phyloP scores from a whole-genome alignment of 148 eudicot species.

The Fagopyrum esculentum region DNA sequence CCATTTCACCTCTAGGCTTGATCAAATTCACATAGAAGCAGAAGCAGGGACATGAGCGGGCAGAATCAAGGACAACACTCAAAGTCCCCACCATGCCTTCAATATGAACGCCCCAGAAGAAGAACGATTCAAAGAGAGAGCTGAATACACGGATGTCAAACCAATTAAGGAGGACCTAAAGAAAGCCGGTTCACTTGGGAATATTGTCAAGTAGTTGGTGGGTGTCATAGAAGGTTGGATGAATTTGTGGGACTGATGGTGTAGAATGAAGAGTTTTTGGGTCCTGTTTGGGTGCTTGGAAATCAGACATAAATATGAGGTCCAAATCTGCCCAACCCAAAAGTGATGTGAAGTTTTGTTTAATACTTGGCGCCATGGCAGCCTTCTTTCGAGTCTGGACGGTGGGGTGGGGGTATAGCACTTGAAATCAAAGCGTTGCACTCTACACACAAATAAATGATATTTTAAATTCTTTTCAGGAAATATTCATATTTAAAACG shows the following conservation, averaged over 20 bases:
- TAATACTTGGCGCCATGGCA: conserved; percentile 2
- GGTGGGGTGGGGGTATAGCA: neutral
- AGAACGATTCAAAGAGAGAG: neutral
- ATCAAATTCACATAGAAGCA: conserved; percentile 49
- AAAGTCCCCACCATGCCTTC: conserved; percentile 26
- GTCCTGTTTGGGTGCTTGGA: conserved; percentile 1
- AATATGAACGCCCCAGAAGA: neutral
- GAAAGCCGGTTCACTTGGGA: neutral
- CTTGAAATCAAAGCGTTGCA: too few relatives aligned
- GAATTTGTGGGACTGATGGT: neutral
- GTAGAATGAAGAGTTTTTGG: conserved; percentile 4
- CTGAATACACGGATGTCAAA: neutral
- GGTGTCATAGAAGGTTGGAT: neutral
- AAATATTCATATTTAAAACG: too few relatives aligned
- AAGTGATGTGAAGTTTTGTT: conserved; percentile 1
- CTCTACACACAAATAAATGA: too few relatives aligned
- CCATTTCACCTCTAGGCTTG: conserved; percentile 25
- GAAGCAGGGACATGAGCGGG: conserved; percentile 44
- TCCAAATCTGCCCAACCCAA: neutral
- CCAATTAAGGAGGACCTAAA: neutral
- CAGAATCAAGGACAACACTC: conserved; percentile 55
- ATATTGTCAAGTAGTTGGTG: conserved; percentile 11
- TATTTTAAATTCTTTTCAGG: too few relatives aligned
- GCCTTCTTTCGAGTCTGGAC: conserved; percentile 2
- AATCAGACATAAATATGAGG: conserved; percentile 7